Base-by-base conservation (phyloP, 805 yeast genomes). In the Diddensiella transvaalensis region DNA sequence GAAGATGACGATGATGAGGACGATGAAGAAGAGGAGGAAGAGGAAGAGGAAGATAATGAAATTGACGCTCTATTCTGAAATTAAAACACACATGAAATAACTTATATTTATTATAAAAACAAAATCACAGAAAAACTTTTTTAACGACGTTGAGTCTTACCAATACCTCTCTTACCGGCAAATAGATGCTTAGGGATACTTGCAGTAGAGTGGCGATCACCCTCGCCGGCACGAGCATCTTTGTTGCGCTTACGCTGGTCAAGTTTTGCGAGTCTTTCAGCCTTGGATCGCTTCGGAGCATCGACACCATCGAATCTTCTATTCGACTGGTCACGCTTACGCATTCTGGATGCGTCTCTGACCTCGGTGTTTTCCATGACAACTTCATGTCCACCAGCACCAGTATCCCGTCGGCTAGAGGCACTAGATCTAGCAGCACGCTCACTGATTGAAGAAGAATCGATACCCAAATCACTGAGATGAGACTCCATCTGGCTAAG, bases 101-200 rank as follows among this genome's bases (percentile, higher is more conserved):
- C 17, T 22, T 10, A 23, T 18, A 18, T 43, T 23, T 17, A 18
- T 4, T 10, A 32, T 13, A 42, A 15, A 30, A 42, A 4, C 5
- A 42, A n/a, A n/a, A n/a, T n/a, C n/a, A n/a, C n/a, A n/a, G 8
- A 26, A 26, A 8, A 26, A 8, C 32, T 26, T 3, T 22, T 36
- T 60, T 75, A 87, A 77, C 98, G 91, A 72, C 86, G 79, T 69
- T 88, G 96, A 55, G 88, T 83, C 69, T 84, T 85, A 69, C 97
- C 97, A 62, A 80, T 82, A 75, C 97, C 95, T 73, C 99, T 83
- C 79, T 93, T 93, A 73, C 99, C 99, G 61, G 88, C 73, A 75
- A 85, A 86, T 78, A 93, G 76, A 73, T 93, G 99, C 76, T 90
- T 91, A 55, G 97, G 96, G 73, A 87, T 70, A 53, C 87, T 74